These are phyloP conservation scores for Syncephalastrum monosporum DNA, from an alignment of 371 early-diverging fungal species.

Conservation along the genomic window DNA sequence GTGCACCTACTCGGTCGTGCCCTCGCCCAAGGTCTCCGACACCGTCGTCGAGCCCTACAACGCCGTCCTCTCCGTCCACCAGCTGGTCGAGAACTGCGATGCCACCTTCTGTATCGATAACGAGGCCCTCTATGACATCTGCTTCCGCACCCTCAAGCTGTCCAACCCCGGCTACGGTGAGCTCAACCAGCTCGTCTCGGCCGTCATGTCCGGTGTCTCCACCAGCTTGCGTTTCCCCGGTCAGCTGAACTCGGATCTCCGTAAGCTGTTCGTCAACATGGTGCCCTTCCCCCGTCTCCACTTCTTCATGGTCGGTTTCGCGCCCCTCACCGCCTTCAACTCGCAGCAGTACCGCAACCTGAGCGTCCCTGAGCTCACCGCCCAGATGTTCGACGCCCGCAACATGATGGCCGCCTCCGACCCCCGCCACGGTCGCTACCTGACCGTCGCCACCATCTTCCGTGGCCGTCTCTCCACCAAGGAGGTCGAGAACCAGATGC, in stretches of 20 bases:
- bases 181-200: conserved; percentile 77
- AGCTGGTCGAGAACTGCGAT: conserved; percentile 87
- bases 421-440: conserved; percentile 94
- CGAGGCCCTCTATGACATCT: conserved; percentile 91
- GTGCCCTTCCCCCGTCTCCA: conserved; percentile 99
- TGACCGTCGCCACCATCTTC: conserved; percentile 98
- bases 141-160: conserved; percentile 79
- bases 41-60: conserved; percentile 92
- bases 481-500: conserved; percentile 99
- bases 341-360: conserved; percentile 84
- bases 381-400: conserved; percentile 96
- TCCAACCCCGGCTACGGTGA: conserved; percentile 77
- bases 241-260: conserved; percentile 95
- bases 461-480: conserved; percentile 98
- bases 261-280: conserved; percentile 98
- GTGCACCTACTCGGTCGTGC: conserved; percentile 90
- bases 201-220: conserved; percentile 92
- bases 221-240: conserved; percentile 98
- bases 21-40: conserved; percentile 88
- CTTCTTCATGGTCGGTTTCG: conserved; percentile 98
- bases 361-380: conserved; percentile 90
- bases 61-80: conserved; percentile 82
- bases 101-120: conserved; percentile 98
- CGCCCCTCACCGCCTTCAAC: conserved; percentile 88
- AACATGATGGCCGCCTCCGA: conserved; percentile 99